Evolutionary conservation across 2,329 filamentous ascomycete species (phyloP), one percentile per base, ranked within the genome.

Genomic region (Alternaria brassicae): DNA sequence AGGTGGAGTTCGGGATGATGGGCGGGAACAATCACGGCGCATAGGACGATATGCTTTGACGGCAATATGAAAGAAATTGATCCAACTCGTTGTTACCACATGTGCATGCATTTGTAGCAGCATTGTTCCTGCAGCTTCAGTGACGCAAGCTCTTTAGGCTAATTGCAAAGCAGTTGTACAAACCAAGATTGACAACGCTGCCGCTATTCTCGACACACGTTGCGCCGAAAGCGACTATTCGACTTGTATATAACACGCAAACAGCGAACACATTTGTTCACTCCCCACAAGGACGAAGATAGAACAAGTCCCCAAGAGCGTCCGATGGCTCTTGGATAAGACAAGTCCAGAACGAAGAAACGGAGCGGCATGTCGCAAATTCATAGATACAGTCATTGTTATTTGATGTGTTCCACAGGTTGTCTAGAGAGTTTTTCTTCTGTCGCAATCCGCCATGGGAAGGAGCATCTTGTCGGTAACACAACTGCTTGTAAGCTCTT

Each of bases 41-140:
- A 61, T 53, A 41, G 51, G 42, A 12, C 58, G 49, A 51, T 59
- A 42, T 55, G 58, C 57, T 64, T 63, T 49, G 54, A 21, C 47
- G 54, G 57, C 62, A 70, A 71, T 70, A 65, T 71, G 65, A 58
- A 70, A 62, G 53, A 72, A 65, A 56, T 51, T 30, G 48, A 62
- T 53, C 45, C 42, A 62, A 53, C 15, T 52, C 27, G 21, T 53
- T 44, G 32, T 13, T 53, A 42, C 30, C 30, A 25, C 56, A 56
- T 52, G 52, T 48, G 55, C 55, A 59, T 50, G 62, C 61, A 62
- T 66, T 62, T n/a, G n/a, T n/a, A 57, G 58, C 56, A 62, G 63
- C 58, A 39, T 64, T 59, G 60, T 69, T 63, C 62, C 66, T 67
- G 65, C 66, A 67, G 53, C 39, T 58, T 48, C n/a, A 25, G 65